These are phyloP conservation scores for Tulasnella sp. DNA, from an alignment of 768 basidiomycete species.

Conservation along the genomic window DNA sequence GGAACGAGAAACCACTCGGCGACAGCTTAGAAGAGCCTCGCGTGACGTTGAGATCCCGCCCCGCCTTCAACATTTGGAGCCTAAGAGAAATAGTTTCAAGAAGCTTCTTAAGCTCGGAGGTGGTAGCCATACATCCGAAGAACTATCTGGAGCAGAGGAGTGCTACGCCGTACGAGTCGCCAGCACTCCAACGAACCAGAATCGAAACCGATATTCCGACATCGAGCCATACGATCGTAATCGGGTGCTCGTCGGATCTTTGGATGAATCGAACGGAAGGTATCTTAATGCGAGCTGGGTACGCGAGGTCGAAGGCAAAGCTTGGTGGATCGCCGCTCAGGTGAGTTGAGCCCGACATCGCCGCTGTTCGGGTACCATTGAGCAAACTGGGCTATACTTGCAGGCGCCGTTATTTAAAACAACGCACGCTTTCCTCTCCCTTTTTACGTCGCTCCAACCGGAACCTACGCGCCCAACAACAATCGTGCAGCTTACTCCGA, in stretches of 20 bases:
- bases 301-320: conserved; percentile 64
- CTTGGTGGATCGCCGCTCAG: conserved; percentile 83
- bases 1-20: conserved; percentile 4
- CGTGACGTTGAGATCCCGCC: conserved; percentile 4
- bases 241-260: conserved; percentile 45
- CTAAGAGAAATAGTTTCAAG: neutral
- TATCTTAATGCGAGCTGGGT: conserved; percentile 89
- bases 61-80: neutral
- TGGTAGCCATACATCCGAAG: neutral
- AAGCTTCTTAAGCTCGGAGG: neutral
- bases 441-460: conserved; percentile 45
- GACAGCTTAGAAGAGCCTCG: neutral
- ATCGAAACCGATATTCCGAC: conserved; percentile 66
- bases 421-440: conserved; percentile 69
- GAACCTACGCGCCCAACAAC: conserved; percentile 56
- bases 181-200: conserved; percentile 38
- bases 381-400: neutral
- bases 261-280: conserved; percentile 36
- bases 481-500: conserved; percentile 75
- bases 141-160: conserved; percentile 9
- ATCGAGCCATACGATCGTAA: conserved; percentile 81
- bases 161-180: neutral
- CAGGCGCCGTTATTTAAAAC: conserved; percentile 66
- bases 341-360: conserved; percentile 14
- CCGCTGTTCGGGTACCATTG: neutral